Percentiles rank a stretch among this genome's conserved stretches.
phyloP scores from a whole-genome alignment of 1,284 basidiomycete species.

The Microstroma glucosiphilum region DNA sequence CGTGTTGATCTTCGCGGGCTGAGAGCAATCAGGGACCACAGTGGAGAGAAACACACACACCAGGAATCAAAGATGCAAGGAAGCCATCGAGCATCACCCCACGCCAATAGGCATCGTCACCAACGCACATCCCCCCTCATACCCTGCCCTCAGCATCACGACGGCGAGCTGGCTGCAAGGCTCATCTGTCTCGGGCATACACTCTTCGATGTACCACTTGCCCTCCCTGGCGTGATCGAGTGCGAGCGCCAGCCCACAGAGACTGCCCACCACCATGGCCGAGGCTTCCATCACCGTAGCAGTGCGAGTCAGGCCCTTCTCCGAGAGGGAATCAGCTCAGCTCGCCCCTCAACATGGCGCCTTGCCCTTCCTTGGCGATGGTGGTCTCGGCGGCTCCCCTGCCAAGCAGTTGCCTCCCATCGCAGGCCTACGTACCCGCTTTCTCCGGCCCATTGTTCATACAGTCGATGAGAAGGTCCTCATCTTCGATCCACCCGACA shows the following conservation, averaged over 20 bases:
- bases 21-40: too few relatives aligned
- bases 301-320: conserved; percentile 49
- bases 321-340: conserved; percentile 35
- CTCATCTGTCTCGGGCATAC: too few relatives aligned
- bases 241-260: not conserved
- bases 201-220: too few relatives aligned
- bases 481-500: conserved; percentile 48
- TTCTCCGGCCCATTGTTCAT: conserved; percentile 44
- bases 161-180: too few relatives aligned
- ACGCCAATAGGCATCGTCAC: too few relatives aligned
- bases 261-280: conserved; percentile 13
- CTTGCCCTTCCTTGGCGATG: conserved; percentile 49
- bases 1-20: too few relatives aligned
- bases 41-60: too few relatives aligned
- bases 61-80: too few relatives aligned
- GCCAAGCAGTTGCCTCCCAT: conserved; percentile 7
- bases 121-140: too few relatives aligned
- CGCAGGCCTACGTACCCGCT: conserved; percentile 23
- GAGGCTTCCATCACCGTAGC: conserved; percentile 20
- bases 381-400: conserved; percentile 37
- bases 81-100: too few relatives aligned
- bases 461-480: conserved; percentile 48
- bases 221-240: too few relatives aligned
- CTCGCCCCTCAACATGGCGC: conserved; percentile 38
- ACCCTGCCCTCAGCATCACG: too few relatives aligned